A percentile compares a stretch with the other conserved stretches of the same genome.
Conservation (phyloP, 257 asterid genomes). For the Scutellaria galericulata region DNA sequence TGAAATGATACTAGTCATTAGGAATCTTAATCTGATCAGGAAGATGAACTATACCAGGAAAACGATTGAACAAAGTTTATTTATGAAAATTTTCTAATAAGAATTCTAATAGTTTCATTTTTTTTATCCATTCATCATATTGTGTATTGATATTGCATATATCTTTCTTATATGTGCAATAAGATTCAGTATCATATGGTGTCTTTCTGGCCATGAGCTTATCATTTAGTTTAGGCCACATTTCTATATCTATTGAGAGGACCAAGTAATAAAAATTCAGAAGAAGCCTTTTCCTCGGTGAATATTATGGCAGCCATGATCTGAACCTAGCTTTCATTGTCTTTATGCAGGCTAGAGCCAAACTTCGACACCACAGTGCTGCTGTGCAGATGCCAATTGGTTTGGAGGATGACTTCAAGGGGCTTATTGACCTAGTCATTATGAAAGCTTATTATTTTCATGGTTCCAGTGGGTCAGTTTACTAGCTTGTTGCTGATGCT, state of each 20-base stretch:
- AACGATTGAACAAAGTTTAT: not conserved
- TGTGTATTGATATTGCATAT: not conserved
- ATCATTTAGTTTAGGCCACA: slow-evolving; percentile 20
- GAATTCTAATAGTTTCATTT: not conserved
- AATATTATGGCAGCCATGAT: slow-evolving; percentile 26
- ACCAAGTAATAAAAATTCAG: not conserved
- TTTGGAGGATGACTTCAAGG: slow-evolving; percentile 94
- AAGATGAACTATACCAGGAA: not conserved
- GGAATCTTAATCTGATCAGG: not conserved
- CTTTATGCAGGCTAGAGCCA: slow-evolving; percentile 72
- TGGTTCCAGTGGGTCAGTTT: slow-evolving; percentile 90
- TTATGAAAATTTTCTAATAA: not conserved
- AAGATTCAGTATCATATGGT: slow-evolving; percentile 11
- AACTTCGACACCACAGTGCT: slow-evolving; percentile 97
- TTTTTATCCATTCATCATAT: not conserved
- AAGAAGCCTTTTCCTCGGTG: slow-evolving; percentile 4
- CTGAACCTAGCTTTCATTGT: slow-evolving; percentile 33
- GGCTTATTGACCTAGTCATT: slow-evolving; percentile 85
- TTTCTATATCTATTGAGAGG: not conserved
- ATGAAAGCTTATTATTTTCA: slow-evolving; percentile 82
- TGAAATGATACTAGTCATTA: not conserved
- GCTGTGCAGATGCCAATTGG: slow-evolving; percentile 98
- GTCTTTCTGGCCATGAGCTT: slow-evolving; percentile 21
- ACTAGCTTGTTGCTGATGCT: slow-evolving; percentile 36
- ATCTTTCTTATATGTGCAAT: slow-evolving; percentile 11